A percentile compares a stretch with the other conserved stretches of the same genome.
phyloP scores from a whole-genome alignment of 2,329 filamentous ascomycete species.

The Fusarium redolens region DNA sequence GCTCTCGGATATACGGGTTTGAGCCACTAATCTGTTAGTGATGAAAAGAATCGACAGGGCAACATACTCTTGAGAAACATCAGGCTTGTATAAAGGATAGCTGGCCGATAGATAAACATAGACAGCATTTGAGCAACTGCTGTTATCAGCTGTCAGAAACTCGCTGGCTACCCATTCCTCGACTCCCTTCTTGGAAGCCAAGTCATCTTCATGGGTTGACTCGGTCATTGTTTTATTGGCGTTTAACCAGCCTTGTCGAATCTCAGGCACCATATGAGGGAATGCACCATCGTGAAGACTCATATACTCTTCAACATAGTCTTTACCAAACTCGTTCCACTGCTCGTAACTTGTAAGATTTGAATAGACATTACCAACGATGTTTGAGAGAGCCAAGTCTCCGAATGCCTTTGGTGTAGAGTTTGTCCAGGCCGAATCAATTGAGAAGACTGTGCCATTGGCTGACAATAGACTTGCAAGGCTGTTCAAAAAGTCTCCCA shows the following conservation, averaged over 20 bases:
- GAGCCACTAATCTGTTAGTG: neutral
- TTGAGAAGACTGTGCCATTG: neutral
- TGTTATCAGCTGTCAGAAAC: neutral
- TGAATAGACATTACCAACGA: neutral
- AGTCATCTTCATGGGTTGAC: neutral
- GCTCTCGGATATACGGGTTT: neutral
- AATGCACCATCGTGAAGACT: neutral
- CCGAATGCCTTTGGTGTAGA: neutral
- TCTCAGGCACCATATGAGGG: constrained; percentile 9
- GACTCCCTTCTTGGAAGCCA: neutral
- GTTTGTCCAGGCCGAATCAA: neutral
- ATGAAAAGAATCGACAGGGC: accelerated
- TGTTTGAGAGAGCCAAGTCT: accelerated
- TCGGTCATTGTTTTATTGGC: neutral
- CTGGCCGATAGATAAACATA: constrained; percentile 2
- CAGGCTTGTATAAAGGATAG: constrained; percentile 10
- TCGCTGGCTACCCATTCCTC: neutral
- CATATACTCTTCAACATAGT: constrained; percentile 6
- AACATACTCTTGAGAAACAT: constrained; percentile 18
- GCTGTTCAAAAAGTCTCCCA: neutral
- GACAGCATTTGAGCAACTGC: constrained; percentile 8
- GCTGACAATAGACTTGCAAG: neutral
- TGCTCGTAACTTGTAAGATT: constrained; percentile 17
- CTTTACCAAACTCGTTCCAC: neutral
- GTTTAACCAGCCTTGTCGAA: neutral